Evolutionary conservation across 2,329 filamentous ascomycete species (phyloP).

Genomic region (Colletotrichum sp.): DNA sequence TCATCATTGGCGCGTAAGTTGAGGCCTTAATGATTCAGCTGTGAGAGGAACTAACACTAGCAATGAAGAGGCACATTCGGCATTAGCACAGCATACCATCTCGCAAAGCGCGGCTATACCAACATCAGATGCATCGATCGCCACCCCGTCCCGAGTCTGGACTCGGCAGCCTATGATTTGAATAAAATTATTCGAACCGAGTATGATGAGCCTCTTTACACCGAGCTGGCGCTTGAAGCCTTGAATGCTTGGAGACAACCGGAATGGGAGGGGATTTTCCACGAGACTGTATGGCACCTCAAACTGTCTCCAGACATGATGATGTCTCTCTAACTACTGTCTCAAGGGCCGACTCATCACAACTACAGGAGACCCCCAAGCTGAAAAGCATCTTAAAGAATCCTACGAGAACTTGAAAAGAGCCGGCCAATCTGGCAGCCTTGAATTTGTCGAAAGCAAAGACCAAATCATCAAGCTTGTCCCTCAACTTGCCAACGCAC

Average conservation of each 20-base stretch:
- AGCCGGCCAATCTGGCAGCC: neutral
- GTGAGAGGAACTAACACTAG: too few species aligned
- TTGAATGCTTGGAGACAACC: conserved; percentile 11
- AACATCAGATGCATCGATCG: conserved; percentile 21
- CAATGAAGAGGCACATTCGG: conserved; percentile 1
- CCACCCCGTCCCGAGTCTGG: conserved; percentile 8
- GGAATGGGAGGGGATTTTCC: conserved; percentile 18
- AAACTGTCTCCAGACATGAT: neutral
- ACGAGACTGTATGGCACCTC: conserved; percentile 17
- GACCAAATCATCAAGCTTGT: conserved; percentile 10
- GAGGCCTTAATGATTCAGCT: neutral
- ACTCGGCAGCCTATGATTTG: conserved; percentile 22
- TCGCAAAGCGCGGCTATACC: conserved; percentile 22
- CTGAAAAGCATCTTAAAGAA: conserved; percentile 16
- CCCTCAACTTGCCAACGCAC: neutral
- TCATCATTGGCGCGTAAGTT: conserved; percentile 22
- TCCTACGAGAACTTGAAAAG: conserved; percentile 13
- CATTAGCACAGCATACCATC: conserved; percentile 13
- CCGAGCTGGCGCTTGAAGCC: conserved; percentile 3
- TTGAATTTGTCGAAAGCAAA: conserved; percentile 3
- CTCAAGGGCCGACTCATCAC: conserved; percentile 15
- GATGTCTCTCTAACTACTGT: neutral
- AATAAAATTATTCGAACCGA: conserved; percentile 18
- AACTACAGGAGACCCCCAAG: conserved; percentile 2
- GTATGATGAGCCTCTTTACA: conserved; percentile 16